A percentile compares a stretch with the other conserved stretches of the same genome.
Evolutionary conservation across 345 rosid genomes (phyloP).

Genomic region (Barbarea vulgaris): DNA sequence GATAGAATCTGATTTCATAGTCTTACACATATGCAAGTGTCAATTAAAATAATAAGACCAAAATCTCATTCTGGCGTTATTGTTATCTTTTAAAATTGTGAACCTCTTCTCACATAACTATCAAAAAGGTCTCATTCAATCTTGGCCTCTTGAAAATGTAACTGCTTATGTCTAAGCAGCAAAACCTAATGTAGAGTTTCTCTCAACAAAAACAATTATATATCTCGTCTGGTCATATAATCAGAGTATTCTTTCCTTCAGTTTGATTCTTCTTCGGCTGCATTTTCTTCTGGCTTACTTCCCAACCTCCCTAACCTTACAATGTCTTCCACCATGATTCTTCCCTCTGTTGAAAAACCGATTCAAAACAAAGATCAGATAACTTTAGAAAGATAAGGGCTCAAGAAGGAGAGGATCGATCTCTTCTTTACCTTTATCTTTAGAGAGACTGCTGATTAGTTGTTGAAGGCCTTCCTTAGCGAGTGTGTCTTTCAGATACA

Average conservation of each 20-base stretch:
- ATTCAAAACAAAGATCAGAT: constrained; percentile 14
- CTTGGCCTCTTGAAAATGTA: constrained; percentile 5
- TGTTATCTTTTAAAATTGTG: neutral
- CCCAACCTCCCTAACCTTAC: constrained; percentile 83
- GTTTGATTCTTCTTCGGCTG: constrained; percentile 49
- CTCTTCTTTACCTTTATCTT: constrained; percentile 64
- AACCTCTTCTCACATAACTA: constrained; percentile 1
- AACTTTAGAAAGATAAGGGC: constrained; percentile 2
- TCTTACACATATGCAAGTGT: neutral
- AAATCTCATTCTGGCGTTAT: neutral
- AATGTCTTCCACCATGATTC: constrained; percentile 94
- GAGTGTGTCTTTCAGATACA: constrained; percentile 69
- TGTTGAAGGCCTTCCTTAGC: constrained; percentile 80
- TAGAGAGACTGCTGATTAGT: constrained; percentile 71
- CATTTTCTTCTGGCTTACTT: constrained; percentile 59
- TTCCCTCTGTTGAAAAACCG: constrained; percentile 64
- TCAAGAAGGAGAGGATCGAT: neutral
- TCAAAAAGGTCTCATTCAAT: neutral
- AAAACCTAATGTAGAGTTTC: constrained; percentile 19
- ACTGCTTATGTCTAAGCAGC: constrained; percentile 13
- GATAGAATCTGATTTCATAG: neutral
- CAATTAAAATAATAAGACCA: neutral
- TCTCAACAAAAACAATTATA: constrained; percentile 18
- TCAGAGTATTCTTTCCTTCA: constrained; percentile 5
- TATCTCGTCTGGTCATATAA: neutral